These are phyloP conservation scores for Hypoxylon sp. DNA, from an alignment of 2,329 filamentous ascomycete species.

Conservation along the genomic window DNA sequence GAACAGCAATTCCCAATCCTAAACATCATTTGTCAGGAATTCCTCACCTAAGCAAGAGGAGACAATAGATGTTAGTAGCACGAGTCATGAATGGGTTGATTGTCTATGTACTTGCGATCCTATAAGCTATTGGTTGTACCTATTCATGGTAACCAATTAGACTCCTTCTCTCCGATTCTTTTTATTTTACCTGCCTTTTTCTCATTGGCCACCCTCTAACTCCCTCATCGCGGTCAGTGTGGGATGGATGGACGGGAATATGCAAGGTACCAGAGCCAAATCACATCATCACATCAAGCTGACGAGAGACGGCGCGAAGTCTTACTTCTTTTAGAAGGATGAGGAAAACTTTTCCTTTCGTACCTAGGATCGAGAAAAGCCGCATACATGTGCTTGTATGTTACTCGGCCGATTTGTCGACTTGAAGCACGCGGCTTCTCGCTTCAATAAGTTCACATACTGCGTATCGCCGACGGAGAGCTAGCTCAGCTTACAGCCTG, in stretches of 20 bases:
- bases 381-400: slow-evolving; percentile 11
- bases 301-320: slow-evolving; percentile 40
- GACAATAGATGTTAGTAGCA: slow-evolving; percentile 10
- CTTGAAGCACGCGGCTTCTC: slow-evolving; percentile 8
- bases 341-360: slow-evolving; percentile 9
- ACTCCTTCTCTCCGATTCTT: slow-evolving; percentile 7
- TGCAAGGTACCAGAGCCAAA: slow-evolving; percentile 45
- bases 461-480: not conserved
- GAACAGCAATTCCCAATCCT: slow-evolving; percentile 1
- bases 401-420: slow-evolving; percentile 2
- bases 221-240: slow-evolving; percentile 25
- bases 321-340: slow-evolving; percentile 34
- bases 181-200: slow-evolving; percentile 18
- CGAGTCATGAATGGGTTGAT: slow-evolving; percentile 9
- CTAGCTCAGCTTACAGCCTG: not conserved
- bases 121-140: slow-evolving; percentile 8
- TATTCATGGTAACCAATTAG: slow-evolving; percentile 13
- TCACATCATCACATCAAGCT: slow-evolving; percentile 44
- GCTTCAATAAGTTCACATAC: not conserved
- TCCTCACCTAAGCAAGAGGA: slow-evolving; percentile 21
- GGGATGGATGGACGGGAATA: slow-evolving; percentile 31
- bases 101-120: slow-evolving; percentile 21
- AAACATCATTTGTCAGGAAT: slow-evolving; percentile 16
- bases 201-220: slow-evolving; percentile 26
- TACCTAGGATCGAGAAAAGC: slow-evolving; percentile 11